These are phyloP conservation scores for Plasmodium inui DNA, from an alignment of 169 alveolate species.

Conservation along the genomic window DNA sequence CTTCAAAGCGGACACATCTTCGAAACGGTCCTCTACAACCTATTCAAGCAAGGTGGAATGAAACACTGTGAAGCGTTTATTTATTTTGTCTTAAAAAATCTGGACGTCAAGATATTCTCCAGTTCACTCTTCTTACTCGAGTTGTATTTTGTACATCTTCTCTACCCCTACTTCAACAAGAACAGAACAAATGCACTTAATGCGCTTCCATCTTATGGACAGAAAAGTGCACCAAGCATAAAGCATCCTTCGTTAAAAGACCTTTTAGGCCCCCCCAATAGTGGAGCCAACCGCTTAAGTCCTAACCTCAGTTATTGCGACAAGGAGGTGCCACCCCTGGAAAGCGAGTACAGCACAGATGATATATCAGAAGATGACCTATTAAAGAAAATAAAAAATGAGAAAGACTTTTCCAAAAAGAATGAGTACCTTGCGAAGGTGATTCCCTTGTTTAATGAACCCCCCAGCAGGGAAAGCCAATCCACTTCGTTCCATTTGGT, in stretches of 20 bases:
- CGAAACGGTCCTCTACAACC: slow-evolving; percentile 38
- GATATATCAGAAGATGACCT: slow-evolving; percentile 21
- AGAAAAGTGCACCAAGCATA: neutral
- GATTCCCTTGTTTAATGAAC: slow-evolving; percentile 30
- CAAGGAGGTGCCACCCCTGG: neutral
- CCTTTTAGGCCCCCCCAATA: neutral
- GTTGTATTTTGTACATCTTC: neutral
- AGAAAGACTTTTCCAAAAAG: slow-evolving; percentile 1
- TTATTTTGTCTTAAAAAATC: slow-evolving; percentile 55
- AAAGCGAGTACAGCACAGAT: slow-evolving; percentile 36
- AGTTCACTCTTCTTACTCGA: slow-evolving; percentile 26
- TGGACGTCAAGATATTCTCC: neutral
- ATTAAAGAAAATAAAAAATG: slow-evolving; percentile 38
- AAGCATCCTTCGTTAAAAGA: neutral
- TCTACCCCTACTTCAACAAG: neutral
- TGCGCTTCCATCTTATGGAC: neutral
- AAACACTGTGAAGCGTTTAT: slow-evolving; percentile 47
- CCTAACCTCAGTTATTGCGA: neutral
- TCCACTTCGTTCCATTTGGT: slow-evolving; percentile 4
- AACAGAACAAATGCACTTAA: neutral
- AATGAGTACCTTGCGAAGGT: slow-evolving; percentile 31
- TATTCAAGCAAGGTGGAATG: slow-evolving; percentile 9
- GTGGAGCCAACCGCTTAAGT: neutral
- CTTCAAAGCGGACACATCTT: neutral
- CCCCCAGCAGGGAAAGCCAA: slow-evolving; percentile 24